Percentiles rank a stretch among this genome's conserved stretches.
Conservation (phyloP, 179 eudicot genomes). For the Camellia oleifera region DNA sequence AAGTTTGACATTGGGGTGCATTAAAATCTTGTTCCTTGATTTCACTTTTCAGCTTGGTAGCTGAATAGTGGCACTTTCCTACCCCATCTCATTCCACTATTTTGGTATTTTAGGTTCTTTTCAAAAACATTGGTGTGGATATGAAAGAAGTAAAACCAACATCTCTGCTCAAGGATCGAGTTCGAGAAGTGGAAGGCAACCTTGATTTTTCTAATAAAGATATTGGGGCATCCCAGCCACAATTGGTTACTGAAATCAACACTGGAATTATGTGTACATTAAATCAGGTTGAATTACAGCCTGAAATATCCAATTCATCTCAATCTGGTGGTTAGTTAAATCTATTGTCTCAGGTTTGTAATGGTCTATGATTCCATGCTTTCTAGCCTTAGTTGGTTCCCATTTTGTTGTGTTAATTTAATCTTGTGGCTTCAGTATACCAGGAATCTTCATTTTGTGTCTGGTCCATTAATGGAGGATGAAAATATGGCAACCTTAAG, state of each 20-base stretch:
- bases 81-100: not conserved
- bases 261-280: not conserved
- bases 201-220: slow-evolving; percentile 89
- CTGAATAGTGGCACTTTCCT: not conserved
- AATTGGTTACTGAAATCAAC: slow-evolving; percentile 30
- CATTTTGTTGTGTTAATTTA: not conserved
- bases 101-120: slow-evolving; percentile 53
- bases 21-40: not conserved
- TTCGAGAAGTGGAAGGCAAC: slow-evolving; percentile 73
- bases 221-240: slow-evolving; percentile 48
- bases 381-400: not conserved
- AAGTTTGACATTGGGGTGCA: slow-evolving; percentile 90
- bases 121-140: slow-evolving; percentile 70
- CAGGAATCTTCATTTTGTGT: slow-evolving; percentile 44
- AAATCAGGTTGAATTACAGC: slow-evolving; percentile 51
- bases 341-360: slow-evolving; percentile 54
- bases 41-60: not conserved
- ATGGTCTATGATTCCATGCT: not conserved
- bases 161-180: slow-evolving; percentile 58
- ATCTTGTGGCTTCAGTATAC: slow-evolving; percentile 39
- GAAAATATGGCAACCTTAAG: slow-evolving; percentile 61
- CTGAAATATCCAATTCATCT: slow-evolving; percentile 37
- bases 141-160: slow-evolving; percentile 71
- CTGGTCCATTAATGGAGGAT: slow-evolving; percentile 56
- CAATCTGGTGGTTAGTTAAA: slow-evolving; percentile 57